phyloP scores from a whole-genome alignment of 192 early-diverging fungal species.

The Coemansia sp. region DNA sequence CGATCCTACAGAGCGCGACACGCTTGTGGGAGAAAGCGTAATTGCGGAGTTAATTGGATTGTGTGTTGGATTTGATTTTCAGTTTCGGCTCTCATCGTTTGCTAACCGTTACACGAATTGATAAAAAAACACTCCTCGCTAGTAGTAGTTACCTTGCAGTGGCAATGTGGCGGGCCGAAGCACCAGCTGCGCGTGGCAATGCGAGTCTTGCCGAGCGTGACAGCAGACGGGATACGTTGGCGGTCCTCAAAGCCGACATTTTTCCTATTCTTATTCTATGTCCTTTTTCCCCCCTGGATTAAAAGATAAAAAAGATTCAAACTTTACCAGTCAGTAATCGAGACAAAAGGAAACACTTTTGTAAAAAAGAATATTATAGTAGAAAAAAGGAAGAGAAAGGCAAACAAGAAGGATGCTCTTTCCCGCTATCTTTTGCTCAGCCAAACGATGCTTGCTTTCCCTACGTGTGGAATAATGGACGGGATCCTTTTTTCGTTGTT shows the following conservation, averaged over 20 bases:
- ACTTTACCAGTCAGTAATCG: neutral
- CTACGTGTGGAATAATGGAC: too few relatives aligned
- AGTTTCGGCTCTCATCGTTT: too few relatives aligned
- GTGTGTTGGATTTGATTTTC: too few relatives aligned
- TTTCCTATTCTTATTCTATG: neutral
- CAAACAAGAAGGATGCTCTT: too few relatives aligned
- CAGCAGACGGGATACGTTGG: slow-evolving; percentile 39
- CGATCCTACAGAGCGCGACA: neutral
- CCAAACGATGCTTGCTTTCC: too few relatives aligned
- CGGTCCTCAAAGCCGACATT: slow-evolving; percentile 45
- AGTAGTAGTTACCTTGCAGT: slow-evolving; percentile 31
- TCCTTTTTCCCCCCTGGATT: neutral
- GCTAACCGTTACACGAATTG: too few relatives aligned
- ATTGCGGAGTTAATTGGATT: too few relatives aligned
- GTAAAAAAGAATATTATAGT: neutral
- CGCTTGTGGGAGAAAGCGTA: too few relatives aligned
- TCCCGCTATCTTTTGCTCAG: too few relatives aligned
- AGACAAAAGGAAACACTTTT: neutral
- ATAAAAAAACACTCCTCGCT: too few relatives aligned
- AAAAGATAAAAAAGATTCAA: slow-evolving; percentile 2
- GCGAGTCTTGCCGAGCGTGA: slow-evolving; percentile 50
- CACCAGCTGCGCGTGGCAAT: slow-evolving; percentile 33
- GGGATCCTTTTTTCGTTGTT: too few relatives aligned
- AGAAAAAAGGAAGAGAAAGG: too few relatives aligned
- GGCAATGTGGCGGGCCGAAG: slow-evolving; percentile 43